Conservation (phyloP, 2,329 filamentous ascomycete species). For the Xylaria sp. region DNA sequence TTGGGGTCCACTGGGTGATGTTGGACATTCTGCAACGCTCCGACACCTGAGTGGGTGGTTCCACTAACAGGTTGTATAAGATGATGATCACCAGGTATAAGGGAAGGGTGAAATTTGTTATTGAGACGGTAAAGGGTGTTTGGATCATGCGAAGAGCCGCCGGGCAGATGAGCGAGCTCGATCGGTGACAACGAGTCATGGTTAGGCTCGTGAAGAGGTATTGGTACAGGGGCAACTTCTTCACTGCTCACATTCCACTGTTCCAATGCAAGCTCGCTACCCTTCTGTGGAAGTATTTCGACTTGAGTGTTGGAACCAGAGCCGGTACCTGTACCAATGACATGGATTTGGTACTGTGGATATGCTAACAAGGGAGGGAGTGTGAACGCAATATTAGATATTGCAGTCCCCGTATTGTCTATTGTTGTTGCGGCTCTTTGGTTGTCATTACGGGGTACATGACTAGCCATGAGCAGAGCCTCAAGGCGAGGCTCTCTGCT, state of each 20-base stretch:
- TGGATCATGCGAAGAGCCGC: not conserved
- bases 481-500: slow-evolving; percentile 11
- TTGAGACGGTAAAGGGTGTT: not conserved
- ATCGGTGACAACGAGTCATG: not conserved
- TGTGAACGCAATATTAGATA: slow-evolving; percentile 12
- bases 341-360: not conserved
- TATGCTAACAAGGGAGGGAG: slow-evolving; percentile 12
- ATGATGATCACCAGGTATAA: not conserved
- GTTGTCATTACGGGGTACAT: slow-evolving; percentile 13
- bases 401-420: slow-evolving; percentile 12
- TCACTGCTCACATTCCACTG: slow-evolving; percentile 6
- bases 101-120: not conserved
- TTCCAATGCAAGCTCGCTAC: slow-evolving; percentile 1
- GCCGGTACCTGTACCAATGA: slow-evolving; percentile 9
- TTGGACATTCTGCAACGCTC: slow-evolving; percentile 3
- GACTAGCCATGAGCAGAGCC: slow-evolving; percentile 18
- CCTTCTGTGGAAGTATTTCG: slow-evolving; percentile 18
- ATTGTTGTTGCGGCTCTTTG: slow-evolving; percentile 32
- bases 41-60: not conserved
- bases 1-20: not conserved
- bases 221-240: not conserved
- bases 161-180: not conserved
- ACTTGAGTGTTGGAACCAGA: slow-evolving; percentile 1
- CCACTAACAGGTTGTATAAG: not conserved
- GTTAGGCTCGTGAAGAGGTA: slow-evolving; percentile 7